Base-by-base conservation (phyloP, 2,329 filamentous ascomycete species). In the Verticillium klebahnii region DNA sequence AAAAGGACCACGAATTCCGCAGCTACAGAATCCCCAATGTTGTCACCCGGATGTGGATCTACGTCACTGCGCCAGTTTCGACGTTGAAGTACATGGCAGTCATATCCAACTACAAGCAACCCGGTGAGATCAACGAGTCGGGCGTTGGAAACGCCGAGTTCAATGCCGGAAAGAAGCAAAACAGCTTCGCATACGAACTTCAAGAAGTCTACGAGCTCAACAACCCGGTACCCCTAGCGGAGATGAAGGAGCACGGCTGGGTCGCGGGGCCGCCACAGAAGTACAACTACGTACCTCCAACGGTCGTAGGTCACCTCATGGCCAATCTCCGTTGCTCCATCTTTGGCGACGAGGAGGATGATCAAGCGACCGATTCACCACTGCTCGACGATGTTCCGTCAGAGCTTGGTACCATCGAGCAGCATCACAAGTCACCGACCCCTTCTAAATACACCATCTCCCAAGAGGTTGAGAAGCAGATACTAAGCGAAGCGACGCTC, bases 11-110 rank as follows among this genome's bases (percentile, higher is more conserved):
- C 67, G 78, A 89, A 59, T 82, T 84, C 62, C 78, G 86, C 54
- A 73, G 75, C 17, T 88, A 84, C 74, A 80, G 77, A 57, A 79
- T 89, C 25, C 84, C 85, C 1, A 69, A 75, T 3, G 76, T 79
- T 17, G 83, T 88, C 5, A 76, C 73, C 19, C 84, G 87, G n/a
- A 78, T 88, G 67, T 90, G 87, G 87, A 76, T 89, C 17, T 86
- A 87, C 65, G 77, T 79, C 17, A 84, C 76, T 17, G 73, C 68
- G 36, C 82, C 78, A 1, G 68, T 72, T 11, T 77, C 73, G n/a
- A 73, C 82, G 61, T 71, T 89, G 9, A 80, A 76, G 59, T 88
- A 88, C 68, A 86, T 89, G 80, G 85, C 84, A 15, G 78, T 78
- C 12, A 78, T 88, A 17, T 77, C 82, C 0, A 70, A 74, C 0